Evolutionary conservation across 1,139 yeast species (phyloP).

Genomic region (Taphrina flavorubra): DNA sequence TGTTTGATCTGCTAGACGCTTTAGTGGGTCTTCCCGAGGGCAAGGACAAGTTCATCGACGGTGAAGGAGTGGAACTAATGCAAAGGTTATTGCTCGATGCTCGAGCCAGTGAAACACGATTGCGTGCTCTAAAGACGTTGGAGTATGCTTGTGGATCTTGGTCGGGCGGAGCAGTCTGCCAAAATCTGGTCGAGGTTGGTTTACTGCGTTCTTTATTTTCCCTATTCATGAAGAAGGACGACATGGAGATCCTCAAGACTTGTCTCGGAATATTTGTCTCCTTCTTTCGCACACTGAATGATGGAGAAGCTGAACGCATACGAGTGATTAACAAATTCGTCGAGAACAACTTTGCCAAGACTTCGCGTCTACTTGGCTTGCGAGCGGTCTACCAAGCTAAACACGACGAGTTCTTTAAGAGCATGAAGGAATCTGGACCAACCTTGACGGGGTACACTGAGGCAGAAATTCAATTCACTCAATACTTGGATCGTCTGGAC

Average conservation of each 20-base stretch:
- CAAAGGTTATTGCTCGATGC: conserved; percentile 47
- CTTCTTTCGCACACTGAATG: conserved; percentile 50
- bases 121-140: conserved; percentile 48
- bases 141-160: conserved; percentile 47
- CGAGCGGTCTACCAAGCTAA: conserved; percentile 37
- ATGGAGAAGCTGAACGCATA: conserved; percentile 49
- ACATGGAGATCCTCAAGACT: conserved; percentile 42
- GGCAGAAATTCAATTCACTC: conserved; percentile 45
- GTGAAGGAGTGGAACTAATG: conserved; percentile 52
- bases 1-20: conserved; percentile 47
- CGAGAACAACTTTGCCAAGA: conserved; percentile 48
- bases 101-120: conserved; percentile 43
- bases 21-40: conserved; percentile 46
- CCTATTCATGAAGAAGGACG: conserved; percentile 44
- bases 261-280: conserved; percentile 48
- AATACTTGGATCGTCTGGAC: conserved; percentile 47
- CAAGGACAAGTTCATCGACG: conserved; percentile 48
- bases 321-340: conserved; percentile 49
- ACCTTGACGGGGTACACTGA: conserved; percentile 43
- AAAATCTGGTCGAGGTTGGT: conserved; percentile 48
- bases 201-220: conserved; percentile 50
- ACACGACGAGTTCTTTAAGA: conserved; percentile 40
- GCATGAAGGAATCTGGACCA: conserved; percentile 26
- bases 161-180: conserved; percentile 46
- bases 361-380: conserved; percentile 45